Evolutionary conservation across 1,284 basidiomycete species (phyloP), one percentile per base, ranked within the genome.

Genomic region (Testicularia cyperi): DNA sequence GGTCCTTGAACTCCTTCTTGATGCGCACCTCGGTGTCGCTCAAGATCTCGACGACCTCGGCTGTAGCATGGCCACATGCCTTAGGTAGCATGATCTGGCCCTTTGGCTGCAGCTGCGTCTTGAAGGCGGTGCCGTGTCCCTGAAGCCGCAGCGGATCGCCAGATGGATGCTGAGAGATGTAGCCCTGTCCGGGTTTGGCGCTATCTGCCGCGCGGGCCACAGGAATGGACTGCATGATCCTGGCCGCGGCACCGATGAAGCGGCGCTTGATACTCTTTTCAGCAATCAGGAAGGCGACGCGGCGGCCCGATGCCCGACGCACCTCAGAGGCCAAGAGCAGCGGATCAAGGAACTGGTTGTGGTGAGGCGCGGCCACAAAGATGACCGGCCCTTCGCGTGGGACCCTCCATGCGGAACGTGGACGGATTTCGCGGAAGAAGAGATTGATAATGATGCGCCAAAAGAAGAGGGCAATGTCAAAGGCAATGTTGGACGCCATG

Each of bases 261-360:
- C 82, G 83, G 31, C 90, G 81, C 64, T 88, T 81, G 87, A 94
- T 85, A 70, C 88, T 91, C 77, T 88, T 90, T 3, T 92, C 92
- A n/a, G 95, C 95, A 21, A 88, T 88, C 30, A 99, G 81, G 73
- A 95, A 92, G 49, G 88, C 86, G 10, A 95, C 88, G 65, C 86
- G 83, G 32, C 95, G 83, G 15, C 85, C 83, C 2, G 88, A 87
- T 77, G 95, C 90, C 48, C 87, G 83, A 72, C 81, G 67, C 32
- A 92, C 92, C 78, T 97, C 90, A 38, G 90, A 84, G 54, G 85
- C 86, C 33, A 99, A 80, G 32, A 98, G 82, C 34, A 98, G 79
- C 7, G 95, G 92, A 74, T 99, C 95, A 43, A 98, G 83, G 78
- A 99, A 98, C 88, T 98, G 78, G 78, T 98, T 99, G 74, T 89